Evolutionary conservation across 345 rosid species (phyloP), one percentile per base, ranked within the genome.

Genomic region (Pelargonium nanum): DNA sequence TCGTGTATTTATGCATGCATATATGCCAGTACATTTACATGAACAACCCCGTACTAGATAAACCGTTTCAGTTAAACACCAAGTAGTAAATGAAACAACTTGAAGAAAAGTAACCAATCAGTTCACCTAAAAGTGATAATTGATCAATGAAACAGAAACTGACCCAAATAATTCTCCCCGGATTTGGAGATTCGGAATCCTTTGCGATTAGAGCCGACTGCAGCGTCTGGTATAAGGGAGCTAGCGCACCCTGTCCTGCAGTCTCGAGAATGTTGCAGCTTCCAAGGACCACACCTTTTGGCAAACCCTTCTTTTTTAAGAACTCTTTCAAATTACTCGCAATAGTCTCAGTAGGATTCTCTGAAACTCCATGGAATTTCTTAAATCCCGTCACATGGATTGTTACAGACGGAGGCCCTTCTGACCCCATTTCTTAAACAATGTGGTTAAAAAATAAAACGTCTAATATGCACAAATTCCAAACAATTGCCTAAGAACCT

Each of bases 301-400:
- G 88, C 62, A 79, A 55, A 66, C 87, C 79, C 62, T 74, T 85
- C 81, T 81, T 93, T 57, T 77, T 75, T 75, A 76, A 72, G 64
- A 83, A 87, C 45, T 93, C 95, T 75, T 72, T 78, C 55, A 93
- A 68, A 70, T 83, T 85, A 62, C 65, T 68, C 25, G 80, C 95
- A 65, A 87, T 80, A 51, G 83, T 81, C 80, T 93, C 97, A 0
- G 97, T 89, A 21, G 97, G 99, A 74, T 93, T 93, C 74, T 85
- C 99, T 20, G 96, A 75, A 72, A 90, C 99, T 65, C 99, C 99
- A 81, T 89, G 97, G 74, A 93, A 89, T 76, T 87, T 93, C 80
- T 93, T 89, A 76, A 93, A 93, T 13, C 99, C 97, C 0, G 99
- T 93, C 72, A 89, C 79, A 62, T 93, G 83, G 55, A 93, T 68